Evolutionary conservation across 495 filamentous ascomycete species (phyloP).

Genomic region (Trichoderma gamsii): DNA sequence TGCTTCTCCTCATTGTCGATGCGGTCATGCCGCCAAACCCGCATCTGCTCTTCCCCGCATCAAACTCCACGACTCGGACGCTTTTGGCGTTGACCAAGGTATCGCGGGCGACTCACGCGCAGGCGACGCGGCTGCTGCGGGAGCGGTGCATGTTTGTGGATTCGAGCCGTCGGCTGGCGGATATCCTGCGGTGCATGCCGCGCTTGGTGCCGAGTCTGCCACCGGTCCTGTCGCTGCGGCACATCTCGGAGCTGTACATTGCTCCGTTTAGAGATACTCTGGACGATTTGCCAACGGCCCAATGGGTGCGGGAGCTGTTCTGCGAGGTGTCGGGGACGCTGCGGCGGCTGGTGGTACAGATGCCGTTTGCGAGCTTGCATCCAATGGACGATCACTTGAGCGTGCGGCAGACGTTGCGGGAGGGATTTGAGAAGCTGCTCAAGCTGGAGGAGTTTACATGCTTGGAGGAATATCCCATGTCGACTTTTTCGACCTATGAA

Average conservation of each 20-base stretch:
- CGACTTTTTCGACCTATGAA: constrained; percentile 20
- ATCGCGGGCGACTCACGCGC: constrained; percentile 21
- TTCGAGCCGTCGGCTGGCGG: constrained; percentile 14
- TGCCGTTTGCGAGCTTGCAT: constrained; percentile 22
- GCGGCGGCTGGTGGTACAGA: constrained; percentile 22
- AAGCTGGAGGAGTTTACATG: constrained; percentile 31
- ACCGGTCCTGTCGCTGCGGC: constrained; percentile 16
- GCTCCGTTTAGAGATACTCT: constrained; percentile 16
- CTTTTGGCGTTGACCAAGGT: constrained; percentile 25
- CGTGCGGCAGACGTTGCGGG: constrained; percentile 24
- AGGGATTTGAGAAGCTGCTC: constrained; percentile 26
- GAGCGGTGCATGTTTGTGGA: constrained; percentile 28
- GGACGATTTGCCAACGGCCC: constrained; percentile 17
- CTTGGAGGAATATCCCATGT: constrained; percentile 20
- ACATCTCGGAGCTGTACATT: constrained; percentile 20
- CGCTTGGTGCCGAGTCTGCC: constrained; percentile 9
- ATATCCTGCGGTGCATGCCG: constrained; percentile 12
- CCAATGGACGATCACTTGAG: constrained; percentile 20
- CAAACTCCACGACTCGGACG: constrained; percentile 22
- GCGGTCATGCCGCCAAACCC: constrained; percentile 20
- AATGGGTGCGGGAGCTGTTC: constrained; percentile 20
- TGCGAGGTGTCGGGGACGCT: constrained; percentile 21
- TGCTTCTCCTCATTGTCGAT: constrained; percentile 25
- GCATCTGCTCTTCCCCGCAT: constrained; percentile 18
- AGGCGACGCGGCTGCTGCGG: constrained; percentile 24